A percentile compares a stretch with the other conserved stretches of the same genome.
These are phyloP conservation scores for Ophiostoma australiae DNA, from an alignment of 2,329 filamentous ascomycete genomes.

Conservation along the genomic window DNA sequence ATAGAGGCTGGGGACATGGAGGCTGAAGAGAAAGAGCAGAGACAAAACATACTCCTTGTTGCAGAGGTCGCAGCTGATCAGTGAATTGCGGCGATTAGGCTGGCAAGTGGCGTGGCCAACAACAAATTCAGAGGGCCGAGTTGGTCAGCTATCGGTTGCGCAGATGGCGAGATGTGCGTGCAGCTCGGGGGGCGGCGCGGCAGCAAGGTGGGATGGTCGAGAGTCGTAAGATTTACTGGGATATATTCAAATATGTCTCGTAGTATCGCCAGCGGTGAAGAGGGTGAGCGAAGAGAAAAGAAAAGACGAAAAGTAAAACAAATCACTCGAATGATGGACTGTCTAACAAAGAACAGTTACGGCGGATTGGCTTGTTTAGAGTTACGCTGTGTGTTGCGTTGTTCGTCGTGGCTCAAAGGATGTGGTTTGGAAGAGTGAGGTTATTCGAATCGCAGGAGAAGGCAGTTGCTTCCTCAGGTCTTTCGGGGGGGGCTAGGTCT, in stretches of 20 bases:
- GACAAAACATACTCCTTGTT: background rate
- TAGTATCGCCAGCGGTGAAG: background rate
- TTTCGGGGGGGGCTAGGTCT: background rate
- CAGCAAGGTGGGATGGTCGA: background rate
- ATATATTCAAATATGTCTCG: constrained; percentile 6
- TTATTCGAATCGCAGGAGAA: constrained; percentile 5
- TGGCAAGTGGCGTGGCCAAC: background rate
- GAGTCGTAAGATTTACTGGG: constrained; percentile 1
- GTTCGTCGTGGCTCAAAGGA: background rate
- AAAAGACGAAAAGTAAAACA: too few relatives aligned
- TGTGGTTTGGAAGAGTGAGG: background rate
- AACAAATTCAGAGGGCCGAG: background rate
- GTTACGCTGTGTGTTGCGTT: background rate
- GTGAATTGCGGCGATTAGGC: background rate
- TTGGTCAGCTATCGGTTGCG: background rate
- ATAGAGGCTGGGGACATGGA: background rate
- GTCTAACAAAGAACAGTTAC: background rate
- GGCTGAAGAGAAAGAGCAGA: background rate
- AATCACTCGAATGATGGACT: background rate
- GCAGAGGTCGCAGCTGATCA: background rate
- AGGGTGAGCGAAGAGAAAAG: background rate
- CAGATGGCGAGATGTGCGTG: constrained; percentile 6
- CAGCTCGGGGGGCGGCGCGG: background rate
- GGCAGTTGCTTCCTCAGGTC: background rate
- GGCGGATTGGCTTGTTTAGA: background rate